Evolutionary conservation across 2,329 filamentous ascomycete species (phyloP), one percentile per base, ranked within the genome.

Genomic region (Bipolaris bicolor): DNA sequence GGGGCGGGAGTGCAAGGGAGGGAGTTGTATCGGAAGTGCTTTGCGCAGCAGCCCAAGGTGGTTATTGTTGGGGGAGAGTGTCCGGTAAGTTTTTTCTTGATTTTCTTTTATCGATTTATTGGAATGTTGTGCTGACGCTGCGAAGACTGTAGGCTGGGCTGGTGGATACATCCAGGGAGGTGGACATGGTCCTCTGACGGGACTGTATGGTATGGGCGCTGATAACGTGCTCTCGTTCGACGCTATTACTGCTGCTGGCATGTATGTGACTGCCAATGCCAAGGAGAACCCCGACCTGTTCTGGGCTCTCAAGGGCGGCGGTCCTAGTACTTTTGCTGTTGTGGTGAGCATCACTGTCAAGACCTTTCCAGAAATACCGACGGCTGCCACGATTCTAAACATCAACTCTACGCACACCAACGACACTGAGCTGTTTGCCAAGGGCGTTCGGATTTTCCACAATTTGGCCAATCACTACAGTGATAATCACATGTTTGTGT

Each of bases 151-250:
- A 20, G 75, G 74, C 22, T 74, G 76, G 58, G 76, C 65, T 9
- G 79, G 78, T n/a, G 78, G 78, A 1, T 80, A 78, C 55, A 72
- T 76, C 22, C 76, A 78, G 53, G 77, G 77, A 37, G 80, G 77
- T 47, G 80, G 79, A 7, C 77, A 81, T 53, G 78, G 78, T 2
- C 76, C 78, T 0, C 55, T 81, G 24, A 65, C 72, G 4, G 64
- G 65, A 13, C 70, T 72, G 10, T 75, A 77, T 29, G 77, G 76
- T 1, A 71, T 78, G 67, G 74, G 70, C 31, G 68, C 72, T n/a
- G 76, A 78, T 55, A 73, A 73, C 24, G 69, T 76, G 9, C 63
- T 78, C 9, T 71, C 73, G 3, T 76, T 75, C 49, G 71, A 76
- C n/a, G 71, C 74, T 6, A 69, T 79, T 13, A 78, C 76, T 3